Conservation (phyloP, 1,284 basidiomycete species). For the Pyrrhoderma noxium region DNA sequence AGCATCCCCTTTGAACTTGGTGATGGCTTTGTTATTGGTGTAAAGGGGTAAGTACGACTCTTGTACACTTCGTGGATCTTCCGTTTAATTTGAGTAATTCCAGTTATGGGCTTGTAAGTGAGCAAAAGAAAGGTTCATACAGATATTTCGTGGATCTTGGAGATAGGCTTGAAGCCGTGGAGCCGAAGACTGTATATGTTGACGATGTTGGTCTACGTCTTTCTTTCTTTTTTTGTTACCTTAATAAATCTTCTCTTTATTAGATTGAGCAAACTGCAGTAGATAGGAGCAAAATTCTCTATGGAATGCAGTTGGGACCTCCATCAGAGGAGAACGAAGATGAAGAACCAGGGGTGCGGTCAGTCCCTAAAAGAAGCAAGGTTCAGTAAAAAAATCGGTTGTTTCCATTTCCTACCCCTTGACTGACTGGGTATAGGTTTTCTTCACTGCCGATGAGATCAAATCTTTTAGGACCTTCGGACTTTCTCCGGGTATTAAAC, state of each 20-base stretch:
- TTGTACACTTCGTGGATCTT: conserved; percentile 20
- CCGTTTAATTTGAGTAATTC: not conserved
- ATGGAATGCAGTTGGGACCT: conserved; percentile 53
- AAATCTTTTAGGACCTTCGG: conserved; percentile 74
- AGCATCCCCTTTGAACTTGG: conserved; percentile 78
- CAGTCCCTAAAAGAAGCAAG: conserved; percentile 42
- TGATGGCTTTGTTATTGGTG: conserved; percentile 76
- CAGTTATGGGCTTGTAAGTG: conserved; percentile 81
- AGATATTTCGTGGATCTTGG: conserved; percentile 78
- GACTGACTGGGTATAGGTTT: conserved; percentile 43
- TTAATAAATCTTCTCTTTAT: not conserved
- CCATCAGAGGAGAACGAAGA: conserved; percentile 40
- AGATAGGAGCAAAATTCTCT: conserved; percentile 50
- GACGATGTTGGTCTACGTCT: conserved; percentile 54
- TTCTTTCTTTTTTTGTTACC: not conserved
- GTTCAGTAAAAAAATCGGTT: conserved; percentile 30
- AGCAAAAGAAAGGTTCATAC: conserved; percentile 75
- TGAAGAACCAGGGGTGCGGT: conserved; percentile 31
- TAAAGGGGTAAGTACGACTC: conserved; percentile 72
- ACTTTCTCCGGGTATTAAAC: conserved; percentile 72
- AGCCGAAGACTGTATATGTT: conserved; percentile 63
- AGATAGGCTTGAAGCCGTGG: conserved; percentile 68
- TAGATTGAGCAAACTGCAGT: conserved; percentile 57
- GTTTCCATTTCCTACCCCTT: conserved; percentile 7
- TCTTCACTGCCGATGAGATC: conserved; percentile 83